phyloP scores from a whole-genome alignment of 1,284 basidiomycete genomes.

The Ustilago cynodontis region DNA sequence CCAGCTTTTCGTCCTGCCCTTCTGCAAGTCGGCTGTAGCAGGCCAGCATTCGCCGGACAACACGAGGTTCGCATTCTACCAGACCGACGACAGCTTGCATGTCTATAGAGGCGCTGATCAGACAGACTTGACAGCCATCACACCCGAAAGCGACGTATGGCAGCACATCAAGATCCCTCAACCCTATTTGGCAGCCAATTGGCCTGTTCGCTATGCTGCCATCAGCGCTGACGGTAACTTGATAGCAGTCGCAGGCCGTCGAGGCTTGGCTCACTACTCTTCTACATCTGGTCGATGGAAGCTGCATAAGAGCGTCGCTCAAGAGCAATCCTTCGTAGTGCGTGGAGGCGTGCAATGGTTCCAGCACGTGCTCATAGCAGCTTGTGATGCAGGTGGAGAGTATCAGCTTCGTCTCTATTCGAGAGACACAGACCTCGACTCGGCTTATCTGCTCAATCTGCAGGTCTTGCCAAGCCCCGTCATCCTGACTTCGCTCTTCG shows the following conservation, averaged over 20 bases:
- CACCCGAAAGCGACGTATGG: slow-evolving; percentile 93
- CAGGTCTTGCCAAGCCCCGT: slow-evolving; percentile 78
- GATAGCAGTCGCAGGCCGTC: slow-evolving; percentile 90
- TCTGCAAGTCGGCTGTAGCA: slow-evolving; percentile 93
- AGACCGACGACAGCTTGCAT: slow-evolving; percentile 91
- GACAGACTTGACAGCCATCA: slow-evolving; percentile 97
- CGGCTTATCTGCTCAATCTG: slow-evolving; percentile 84
- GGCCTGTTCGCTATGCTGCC: slow-evolving; percentile 93
- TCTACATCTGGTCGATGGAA: slow-evolving; percentile 96
- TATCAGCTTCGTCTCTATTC: slow-evolving; percentile 85
- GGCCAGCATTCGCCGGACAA: slow-evolving; percentile 93
- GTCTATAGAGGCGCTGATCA: slow-evolving; percentile 98
- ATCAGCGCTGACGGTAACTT: slow-evolving; percentile 91
- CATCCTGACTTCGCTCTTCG: slow-evolving; percentile 79
- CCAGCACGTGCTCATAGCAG: slow-evolving; percentile 92
- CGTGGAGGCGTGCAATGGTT: slow-evolving; percentile 96
- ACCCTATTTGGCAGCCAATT: slow-evolving; percentile 87
- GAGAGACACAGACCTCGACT: slow-evolving; percentile 90
- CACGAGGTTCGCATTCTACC: slow-evolving; percentile 91
- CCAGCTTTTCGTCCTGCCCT: slow-evolving; percentile 74
- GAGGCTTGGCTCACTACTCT: slow-evolving; percentile 93
- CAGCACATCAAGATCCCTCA: slow-evolving; percentile 79
- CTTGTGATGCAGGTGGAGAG: slow-evolving; percentile 73
- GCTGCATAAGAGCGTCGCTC: slow-evolving; percentile 82
- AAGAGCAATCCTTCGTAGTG: slow-evolving; percentile 89